These are phyloP conservation scores for Mesembryanthemum crystallinum DNA, from an alignment of 148 eudicot genomes.

Conservation along the genomic window DNA sequence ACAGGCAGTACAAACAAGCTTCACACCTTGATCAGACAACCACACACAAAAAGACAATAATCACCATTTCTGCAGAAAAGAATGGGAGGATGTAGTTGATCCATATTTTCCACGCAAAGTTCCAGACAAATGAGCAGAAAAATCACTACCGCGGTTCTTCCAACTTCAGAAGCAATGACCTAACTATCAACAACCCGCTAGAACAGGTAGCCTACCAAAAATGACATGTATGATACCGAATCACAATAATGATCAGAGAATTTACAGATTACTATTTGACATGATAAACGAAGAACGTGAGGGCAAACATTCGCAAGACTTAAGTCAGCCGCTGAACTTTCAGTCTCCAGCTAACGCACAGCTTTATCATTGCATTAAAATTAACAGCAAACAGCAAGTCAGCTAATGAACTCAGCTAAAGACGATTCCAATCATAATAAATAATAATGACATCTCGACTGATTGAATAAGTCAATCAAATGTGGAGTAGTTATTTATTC, in stretches of 20 bases:
- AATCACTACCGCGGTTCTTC: constrained; percentile 12
- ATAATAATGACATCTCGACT: not conserved
- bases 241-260: not conserved
- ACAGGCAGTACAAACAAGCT: not conserved
- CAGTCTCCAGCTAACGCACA: constrained; percentile 37
- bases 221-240: not conserved
- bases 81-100: constrained; percentile 38
- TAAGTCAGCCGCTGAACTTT: constrained; percentile 23
- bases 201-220: constrained; percentile 24
- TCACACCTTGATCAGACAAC: constrained; percentile 1
- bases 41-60: constrained; percentile 15
- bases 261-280: constrained; percentile 13
- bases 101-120: constrained; percentile 26
- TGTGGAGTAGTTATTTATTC: constrained; percentile 34
- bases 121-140: constrained; percentile 16
- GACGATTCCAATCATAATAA: not conserved
- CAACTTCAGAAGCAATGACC: not conserved
- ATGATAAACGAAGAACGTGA: constrained; percentile 30
- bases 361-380: constrained; percentile 15
- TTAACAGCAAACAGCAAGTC: constrained; percentile 19
- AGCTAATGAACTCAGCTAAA: constrained; percentile 17
- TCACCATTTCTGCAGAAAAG: constrained; percentile 41
- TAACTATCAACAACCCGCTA: constrained; percentile 12
- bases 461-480: constrained; percentile 30
- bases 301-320: constrained; percentile 23